Evolutionary conservation across 169 alveolate genomes (phyloP).

Genomic region (Cryptosporidium muris): DNA sequence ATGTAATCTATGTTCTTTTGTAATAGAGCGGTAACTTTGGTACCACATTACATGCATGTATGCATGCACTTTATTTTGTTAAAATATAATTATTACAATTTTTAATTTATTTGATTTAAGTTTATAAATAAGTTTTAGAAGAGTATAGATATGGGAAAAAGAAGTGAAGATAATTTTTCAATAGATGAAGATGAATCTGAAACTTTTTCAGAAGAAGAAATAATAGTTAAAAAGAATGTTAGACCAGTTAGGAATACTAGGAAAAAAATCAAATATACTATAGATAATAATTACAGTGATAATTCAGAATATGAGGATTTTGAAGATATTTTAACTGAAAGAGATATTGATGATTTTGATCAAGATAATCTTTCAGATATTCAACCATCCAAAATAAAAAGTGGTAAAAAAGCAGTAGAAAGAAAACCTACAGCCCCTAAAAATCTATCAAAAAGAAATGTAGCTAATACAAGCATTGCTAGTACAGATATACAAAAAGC

Average conservation of each 20-base stretch:
- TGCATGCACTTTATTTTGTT: neutral
- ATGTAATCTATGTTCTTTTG: no score
- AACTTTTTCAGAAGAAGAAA: conserved; percentile 12
- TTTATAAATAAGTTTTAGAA: neutral
- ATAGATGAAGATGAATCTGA: conserved; percentile 36
- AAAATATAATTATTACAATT: neutral
- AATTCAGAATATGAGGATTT: conserved; percentile 48
- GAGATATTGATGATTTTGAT: conserved; percentile 71
- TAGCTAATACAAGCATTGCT: neutral
- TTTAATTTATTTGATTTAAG: neutral
- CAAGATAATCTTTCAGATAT: conserved; percentile 38
- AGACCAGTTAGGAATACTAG: conserved; percentile 39
- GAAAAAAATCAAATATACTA: conserved; percentile 6
- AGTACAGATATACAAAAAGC: conserved; percentile 20
- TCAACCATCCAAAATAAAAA: conserved; percentile 16
- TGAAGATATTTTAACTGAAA: conserved; percentile 1
- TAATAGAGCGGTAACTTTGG: no score
- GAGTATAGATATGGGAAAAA: conserved; percentile 7
- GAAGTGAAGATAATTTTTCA: conserved; percentile 42
- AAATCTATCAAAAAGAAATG: conserved; percentile 48
- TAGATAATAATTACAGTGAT: no score
- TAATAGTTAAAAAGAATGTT: neutral
- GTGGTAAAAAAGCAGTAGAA: conserved; percentile 8
- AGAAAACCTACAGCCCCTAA: conserved; percentile 47
- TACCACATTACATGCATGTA: no score